Evolutionary conservation across 1,139 yeast species (phyloP).

Genomic region (Saccharomyces hybrid): DNA sequence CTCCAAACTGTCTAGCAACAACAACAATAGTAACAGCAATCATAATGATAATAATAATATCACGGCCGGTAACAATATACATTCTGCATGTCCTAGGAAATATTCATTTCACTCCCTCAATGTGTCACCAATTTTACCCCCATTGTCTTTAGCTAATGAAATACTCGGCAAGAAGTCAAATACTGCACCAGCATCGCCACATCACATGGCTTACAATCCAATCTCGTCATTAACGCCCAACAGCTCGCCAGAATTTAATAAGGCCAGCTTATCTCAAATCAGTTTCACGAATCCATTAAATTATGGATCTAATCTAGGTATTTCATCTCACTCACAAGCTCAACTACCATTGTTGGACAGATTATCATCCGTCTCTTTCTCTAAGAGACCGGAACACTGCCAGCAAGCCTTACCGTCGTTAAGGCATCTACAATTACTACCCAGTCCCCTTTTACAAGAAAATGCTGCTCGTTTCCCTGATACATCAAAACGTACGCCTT

Average conservation of each 20-base stretch:
- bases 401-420: constrained; percentile 25
- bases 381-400: neutral
- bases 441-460: constrained; percentile 27
- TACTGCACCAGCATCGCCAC: constrained; percentile 31
- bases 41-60: neutral
- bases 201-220: constrained; percentile 7
- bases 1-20: neutral
- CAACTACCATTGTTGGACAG: neutral
- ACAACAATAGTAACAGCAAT: neutral
- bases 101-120: constrained; percentile 1
- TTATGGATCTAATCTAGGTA: neutral
- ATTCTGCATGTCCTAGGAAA: neutral
- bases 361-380: neutral
- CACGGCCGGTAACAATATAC: neutral
- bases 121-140: neutral
- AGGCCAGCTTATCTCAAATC: constrained; percentile 8
- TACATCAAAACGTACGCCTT: constrained; percentile 27
- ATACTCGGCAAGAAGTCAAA: constrained; percentile 16
- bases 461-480: constrained; percentile 30
- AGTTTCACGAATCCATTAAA: neutral
- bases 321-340: neutral
- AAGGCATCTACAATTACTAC: constrained; percentile 27
- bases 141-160: constrained; percentile 1
- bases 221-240: constrained; percentile 19
- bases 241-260: constrained; percentile 16